These are phyloP conservation scores for Phytophthora hibernalis DNA, from an alignment of 352 stramenopile species.

Conservation along the genomic window DNA sequence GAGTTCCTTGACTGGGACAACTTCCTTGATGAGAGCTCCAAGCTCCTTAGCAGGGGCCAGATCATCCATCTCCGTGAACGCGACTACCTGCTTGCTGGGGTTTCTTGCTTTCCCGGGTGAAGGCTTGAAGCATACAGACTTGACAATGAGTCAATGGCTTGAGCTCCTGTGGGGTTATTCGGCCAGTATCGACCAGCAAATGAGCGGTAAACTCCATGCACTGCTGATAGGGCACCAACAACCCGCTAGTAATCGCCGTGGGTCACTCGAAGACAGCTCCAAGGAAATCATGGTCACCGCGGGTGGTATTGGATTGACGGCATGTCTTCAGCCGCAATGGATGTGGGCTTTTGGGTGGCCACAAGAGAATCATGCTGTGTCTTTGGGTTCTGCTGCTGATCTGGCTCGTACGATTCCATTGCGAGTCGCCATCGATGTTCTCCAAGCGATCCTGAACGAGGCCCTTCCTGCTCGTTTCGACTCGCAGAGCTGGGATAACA, in stretches of 20 bases:
- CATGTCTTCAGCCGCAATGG: slow-evolving; percentile 14
- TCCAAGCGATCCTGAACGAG: slow-evolving; percentile 26
- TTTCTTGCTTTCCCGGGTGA: slow-evolving; percentile 38
- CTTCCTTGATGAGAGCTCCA: background rate
- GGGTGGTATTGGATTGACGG: background rate
- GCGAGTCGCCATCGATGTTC: slow-evolving; percentile 15
- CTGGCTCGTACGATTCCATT: slow-evolving; percentile 6
- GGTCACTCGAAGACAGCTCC: slow-evolving; percentile 19
- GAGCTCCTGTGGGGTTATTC: slow-evolving; percentile 46
- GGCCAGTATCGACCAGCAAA: slow-evolving; percentile 14
- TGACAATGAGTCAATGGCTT: slow-evolving; percentile 41
- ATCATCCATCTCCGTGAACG: background rate
- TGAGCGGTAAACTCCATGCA: slow-evolving; percentile 27
- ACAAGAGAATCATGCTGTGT: background rate
- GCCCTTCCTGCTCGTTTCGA: slow-evolving; percentile 22
- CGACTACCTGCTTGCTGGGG: slow-evolving; percentile 4
- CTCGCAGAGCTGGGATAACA: background rate
- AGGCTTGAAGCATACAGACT: slow-evolving; percentile 8
- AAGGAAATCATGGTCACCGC: slow-evolving; percentile 4
- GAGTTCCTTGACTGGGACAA: background rate
- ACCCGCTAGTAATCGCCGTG: slow-evolving; percentile 5
- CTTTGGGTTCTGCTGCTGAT: slow-evolving; percentile 4
- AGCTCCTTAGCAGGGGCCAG: background rate
- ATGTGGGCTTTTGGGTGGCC: slow-evolving; percentile 32
- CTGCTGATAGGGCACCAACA: slow-evolving; percentile 22